phyloP scores from a whole-genome alignment of 108 stramenopile species.

The Epipyxis sp. region DNA sequence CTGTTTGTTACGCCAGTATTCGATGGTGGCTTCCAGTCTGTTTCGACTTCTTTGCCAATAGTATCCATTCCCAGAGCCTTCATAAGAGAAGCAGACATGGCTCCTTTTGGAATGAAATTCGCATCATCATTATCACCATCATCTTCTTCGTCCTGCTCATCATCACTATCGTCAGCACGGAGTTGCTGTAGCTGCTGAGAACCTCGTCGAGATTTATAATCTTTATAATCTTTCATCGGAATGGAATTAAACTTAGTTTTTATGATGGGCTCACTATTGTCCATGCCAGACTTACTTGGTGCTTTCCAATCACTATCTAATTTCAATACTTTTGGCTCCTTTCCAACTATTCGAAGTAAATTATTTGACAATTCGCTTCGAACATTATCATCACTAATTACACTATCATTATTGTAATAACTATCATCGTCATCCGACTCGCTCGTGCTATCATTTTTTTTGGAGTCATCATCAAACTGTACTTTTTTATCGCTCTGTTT shows the following conservation, averaged over 20 bases:
- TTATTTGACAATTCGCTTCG: too few relatives aligned
- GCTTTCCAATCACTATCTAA: not conserved
- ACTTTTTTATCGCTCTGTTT: too few relatives aligned
- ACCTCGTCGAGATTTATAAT: too few relatives aligned
- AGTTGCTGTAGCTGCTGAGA: not conserved
- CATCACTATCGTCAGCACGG: not conserved
- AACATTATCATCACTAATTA: too few relatives aligned
- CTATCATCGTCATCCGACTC: too few relatives aligned
- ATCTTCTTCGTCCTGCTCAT: conserved; percentile 5
- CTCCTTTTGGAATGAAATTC: not conserved
- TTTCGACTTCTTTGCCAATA: not conserved
- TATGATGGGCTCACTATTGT: not conserved
- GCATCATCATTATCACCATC: not conserved
- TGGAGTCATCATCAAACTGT: too few relatives aligned
- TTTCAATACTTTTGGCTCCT: too few relatives aligned
- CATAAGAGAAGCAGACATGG: not conserved
- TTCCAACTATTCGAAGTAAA: too few relatives aligned
- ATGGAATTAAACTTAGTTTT: not conserved
- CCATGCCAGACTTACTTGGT: not conserved
- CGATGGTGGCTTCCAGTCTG: conserved; percentile 13
- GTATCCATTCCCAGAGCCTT: not conserved
- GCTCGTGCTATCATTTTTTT: too few relatives aligned
- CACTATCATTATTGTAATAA: too few relatives aligned
- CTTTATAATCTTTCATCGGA: too few relatives aligned
- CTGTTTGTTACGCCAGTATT: not conserved